Evolutionary conservation across 73 alveolate species (phyloP), one percentile per base, ranked within the genome.

Genomic region (Paramecium octaurelia): DNA sequence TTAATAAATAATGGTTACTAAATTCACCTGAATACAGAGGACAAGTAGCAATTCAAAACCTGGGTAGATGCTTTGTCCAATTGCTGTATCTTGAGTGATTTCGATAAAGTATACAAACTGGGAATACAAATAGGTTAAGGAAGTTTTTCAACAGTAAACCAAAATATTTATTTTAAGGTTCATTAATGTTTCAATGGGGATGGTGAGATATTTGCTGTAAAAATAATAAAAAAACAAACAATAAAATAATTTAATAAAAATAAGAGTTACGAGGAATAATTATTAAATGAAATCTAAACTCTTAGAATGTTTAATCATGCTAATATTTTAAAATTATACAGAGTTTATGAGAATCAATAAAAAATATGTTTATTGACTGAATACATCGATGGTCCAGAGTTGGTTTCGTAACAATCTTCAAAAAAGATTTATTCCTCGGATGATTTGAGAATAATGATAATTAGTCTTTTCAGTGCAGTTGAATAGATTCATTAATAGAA

Each of bases 71-170:
- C 88, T 10, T 75, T 75, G 46, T 75, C 88, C 4, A 38, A 35
- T 75, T 38, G 68, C 2, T 75, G 88, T 36, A 75, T 75, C 88
- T 42, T 75, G 4, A 35, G 60, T 42, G 60, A 75, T 75, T 75
- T 75, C 38, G 88, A 75, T 21, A 20, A 75, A 38, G 46, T 42
- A 29, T 75, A 35, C 59, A 35, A 75, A 38, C 46, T 75, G 11
- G 88, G 88, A 20, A 42, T 21, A 7, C 68, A 75, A 35, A 75
- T 75, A 35, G 88, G 88, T 23, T 23, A 35, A 14, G 88, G 88
- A 38, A 75, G 88, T 42, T 75, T 75, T 75, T 75, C 88, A 38
- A 38, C 58, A 75, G 88, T 75, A 75, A 75, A 64, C 18, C 48
- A 29, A 10, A 35, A 75, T 35, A 38, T 35, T 16, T 68, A 68